These are phyloP conservation scores for Candida buenavistaensis DNA, from an alignment of 1,139 yeast species.

Conservation along the genomic window DNA sequence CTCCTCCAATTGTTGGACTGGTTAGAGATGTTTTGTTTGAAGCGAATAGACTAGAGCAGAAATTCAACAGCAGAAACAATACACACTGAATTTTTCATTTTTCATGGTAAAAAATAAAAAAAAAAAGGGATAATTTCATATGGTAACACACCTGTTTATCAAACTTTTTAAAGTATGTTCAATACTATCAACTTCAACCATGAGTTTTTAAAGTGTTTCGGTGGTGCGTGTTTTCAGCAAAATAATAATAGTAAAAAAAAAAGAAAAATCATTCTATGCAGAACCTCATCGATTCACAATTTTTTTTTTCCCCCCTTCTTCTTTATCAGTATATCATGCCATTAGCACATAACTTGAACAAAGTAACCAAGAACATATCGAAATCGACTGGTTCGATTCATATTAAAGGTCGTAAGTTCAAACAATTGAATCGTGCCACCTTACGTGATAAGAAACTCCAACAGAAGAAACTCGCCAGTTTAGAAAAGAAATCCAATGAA, in stretches of 20 bases:
- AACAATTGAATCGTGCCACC: slow-evolving; percentile 82
- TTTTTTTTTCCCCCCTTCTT: neutral
- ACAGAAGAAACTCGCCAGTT: slow-evolving; percentile 52
- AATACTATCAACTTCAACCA: too few species aligned
- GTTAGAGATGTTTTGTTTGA: too few species aligned
- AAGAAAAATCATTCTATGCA: neutral
- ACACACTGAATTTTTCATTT: too few species aligned
- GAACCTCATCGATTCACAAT: slow-evolving; percentile 1
- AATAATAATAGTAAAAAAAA: neutral
- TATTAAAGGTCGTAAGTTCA: slow-evolving; percentile 86
- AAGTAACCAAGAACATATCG: slow-evolving; percentile 64
- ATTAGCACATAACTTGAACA: slow-evolving; percentile 67
- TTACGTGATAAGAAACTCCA: slow-evolving; percentile 73
- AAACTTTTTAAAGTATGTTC: too few species aligned
- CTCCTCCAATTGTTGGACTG: too few species aligned
- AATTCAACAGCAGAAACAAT: too few species aligned
- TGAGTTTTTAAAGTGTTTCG: too few species aligned
- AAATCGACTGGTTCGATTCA: slow-evolving; percentile 69
- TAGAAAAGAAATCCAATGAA: slow-evolving; percentile 62
- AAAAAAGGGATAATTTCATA: too few species aligned
- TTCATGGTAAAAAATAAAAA: too few species aligned
- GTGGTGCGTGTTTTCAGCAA: slow-evolving; percentile 1
- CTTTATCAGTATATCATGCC: slow-evolving; percentile 54
- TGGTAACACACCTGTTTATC: too few species aligned
- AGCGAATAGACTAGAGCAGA: too few species aligned